A percentile compares a stretch with the other conserved stretches of the same genome.
phyloP scores from a whole-genome alignment of 768 basidiomycete species.

The Suillus bovinus region DNA sequence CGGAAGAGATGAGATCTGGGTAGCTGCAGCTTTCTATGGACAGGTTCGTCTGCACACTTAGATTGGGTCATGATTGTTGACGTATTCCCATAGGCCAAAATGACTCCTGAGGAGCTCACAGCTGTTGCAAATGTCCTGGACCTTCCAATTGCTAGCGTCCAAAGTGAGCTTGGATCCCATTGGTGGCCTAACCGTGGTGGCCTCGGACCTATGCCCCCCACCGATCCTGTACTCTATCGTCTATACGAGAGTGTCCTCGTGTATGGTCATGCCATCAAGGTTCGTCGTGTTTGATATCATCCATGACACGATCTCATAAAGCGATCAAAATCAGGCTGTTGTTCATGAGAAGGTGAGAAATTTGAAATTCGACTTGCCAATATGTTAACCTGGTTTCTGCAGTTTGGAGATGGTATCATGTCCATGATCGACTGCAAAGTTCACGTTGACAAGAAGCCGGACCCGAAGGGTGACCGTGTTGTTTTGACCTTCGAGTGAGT shows the following conservation, averaged over 20 bases:
- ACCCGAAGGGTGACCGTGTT: constrained; percentile 81
- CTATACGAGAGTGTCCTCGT: constrained; percentile 80
- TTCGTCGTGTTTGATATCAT: constrained; percentile 25
- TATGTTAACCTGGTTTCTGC: constrained; percentile 4
- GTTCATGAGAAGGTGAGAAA: constrained; percentile 70
- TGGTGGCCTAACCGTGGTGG: constrained; percentile 78
- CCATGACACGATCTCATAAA: not conserved
- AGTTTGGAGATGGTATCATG: constrained; percentile 90
- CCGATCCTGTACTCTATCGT: constrained; percentile 79
- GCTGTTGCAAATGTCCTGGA: constrained; percentile 53
- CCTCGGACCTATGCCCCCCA: constrained; percentile 68
- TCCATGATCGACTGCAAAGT: constrained; percentile 86
- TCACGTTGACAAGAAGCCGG: constrained; percentile 62
- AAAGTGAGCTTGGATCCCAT: constrained; percentile 52
- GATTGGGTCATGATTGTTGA: constrained; percentile 2
- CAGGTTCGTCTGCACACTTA: constrained; percentile 47
- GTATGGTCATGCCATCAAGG: constrained; percentile 81
- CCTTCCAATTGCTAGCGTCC: constrained; percentile 39
- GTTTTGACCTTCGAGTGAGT: constrained; percentile 79
- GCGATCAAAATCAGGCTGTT: constrained; percentile 46
- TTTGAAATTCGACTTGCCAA: not conserved
- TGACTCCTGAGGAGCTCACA: constrained; percentile 57
- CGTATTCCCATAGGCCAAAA: constrained; percentile 56
- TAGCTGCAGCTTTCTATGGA: constrained; percentile 80
- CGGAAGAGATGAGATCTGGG: constrained; percentile 77